Evolutionary conservation across 164 flowering plant genomes (phyloP), one percentile per base, ranked within the genome.

Genomic region (Vitis cinerea): DNA sequence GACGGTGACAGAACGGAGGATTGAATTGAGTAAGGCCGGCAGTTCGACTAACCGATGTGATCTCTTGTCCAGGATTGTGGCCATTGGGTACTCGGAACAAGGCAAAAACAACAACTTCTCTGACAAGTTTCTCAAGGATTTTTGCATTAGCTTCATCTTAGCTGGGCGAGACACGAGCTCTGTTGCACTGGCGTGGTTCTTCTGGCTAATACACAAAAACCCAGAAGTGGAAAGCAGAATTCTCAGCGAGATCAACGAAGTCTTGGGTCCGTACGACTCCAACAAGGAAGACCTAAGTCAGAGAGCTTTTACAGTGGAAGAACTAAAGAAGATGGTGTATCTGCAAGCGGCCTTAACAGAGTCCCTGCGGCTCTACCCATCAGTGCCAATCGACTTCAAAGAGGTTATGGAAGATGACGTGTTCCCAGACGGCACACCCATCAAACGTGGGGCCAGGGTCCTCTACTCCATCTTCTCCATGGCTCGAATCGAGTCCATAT

Each of bases 81-180:
- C 79, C 30, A 71, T 62, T 10, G 67, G 75, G 53, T 68, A 13
- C 44, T 10, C 13, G 10, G 53, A 64, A 60, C 37, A 71, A 15
- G 75, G 69, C 49, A 52, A 47, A 11, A 23, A 73, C 13, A 8
- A 63, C 9, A 52, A 9, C 6, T 80, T 80, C 61, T 67, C 86
- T 0, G 81, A 81, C 19, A 72, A 73, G 73, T 84, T 79, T 50
- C 74, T 86, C 2, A 72, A 69, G 65, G 97, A 91, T 66, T 84
- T 91, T 63, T 85, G 90, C 74, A 78, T 88, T 27, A 89, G 88
- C 37, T 85, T 91, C 64, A 86, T 89, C 53, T 68, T 91, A 10
- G 97, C 97, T 1, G 97, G 97, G 14, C 70, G 93, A 4, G 97
- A 91, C 86, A 91, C 97, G 0, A 83, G 85, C 75, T 87, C 93